Conservation (phyloP, 345 rosid genomes). For the Clausena lansium region DNA sequence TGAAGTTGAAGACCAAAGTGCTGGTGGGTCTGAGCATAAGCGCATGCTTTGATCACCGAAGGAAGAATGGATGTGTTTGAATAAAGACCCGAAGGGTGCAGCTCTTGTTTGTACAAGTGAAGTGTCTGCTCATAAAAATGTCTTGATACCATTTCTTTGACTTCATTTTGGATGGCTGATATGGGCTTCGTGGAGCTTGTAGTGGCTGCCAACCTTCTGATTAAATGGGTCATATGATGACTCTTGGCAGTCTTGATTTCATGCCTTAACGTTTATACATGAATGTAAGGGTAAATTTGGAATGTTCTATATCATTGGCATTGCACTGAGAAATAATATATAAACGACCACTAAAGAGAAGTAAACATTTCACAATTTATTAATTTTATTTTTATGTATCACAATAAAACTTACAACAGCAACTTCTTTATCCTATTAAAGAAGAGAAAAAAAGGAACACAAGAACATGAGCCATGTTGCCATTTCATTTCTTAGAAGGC, state of each 20-base stretch:
- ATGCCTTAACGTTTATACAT: neutral
- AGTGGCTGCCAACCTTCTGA: slow-evolving; percentile 14
- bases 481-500: neutral
- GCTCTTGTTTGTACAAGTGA: slow-evolving; percentile 25
- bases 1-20: slow-evolving; percentile 44
- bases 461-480: too few relatives aligned
- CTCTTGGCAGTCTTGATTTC: neutral
- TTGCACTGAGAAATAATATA: too few relatives aligned
- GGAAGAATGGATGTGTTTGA: slow-evolving; percentile 42
- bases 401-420: neutral
- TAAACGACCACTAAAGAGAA: too few relatives aligned
- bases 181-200: neutral
- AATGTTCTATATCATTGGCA: too few relatives aligned
- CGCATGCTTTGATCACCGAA: slow-evolving; percentile 49
- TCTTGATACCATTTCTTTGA: slow-evolving; percentile 34
- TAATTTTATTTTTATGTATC: too few relatives aligned
- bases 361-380: too few relatives aligned
- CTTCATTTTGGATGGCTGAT: slow-evolving; percentile 13
- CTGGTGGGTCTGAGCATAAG: slow-evolving; percentile 15
- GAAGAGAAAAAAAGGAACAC: neutral
- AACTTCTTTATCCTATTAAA: too few relatives aligned
- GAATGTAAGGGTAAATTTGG: too few relatives aligned
- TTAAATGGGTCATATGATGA: neutral
- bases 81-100: slow-evolving; percentile 35
- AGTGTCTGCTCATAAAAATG: slow-evolving; percentile 32